Conservation (phyloP, 108 stramenopile species). For the Nannochloropsis granulata region DNA sequence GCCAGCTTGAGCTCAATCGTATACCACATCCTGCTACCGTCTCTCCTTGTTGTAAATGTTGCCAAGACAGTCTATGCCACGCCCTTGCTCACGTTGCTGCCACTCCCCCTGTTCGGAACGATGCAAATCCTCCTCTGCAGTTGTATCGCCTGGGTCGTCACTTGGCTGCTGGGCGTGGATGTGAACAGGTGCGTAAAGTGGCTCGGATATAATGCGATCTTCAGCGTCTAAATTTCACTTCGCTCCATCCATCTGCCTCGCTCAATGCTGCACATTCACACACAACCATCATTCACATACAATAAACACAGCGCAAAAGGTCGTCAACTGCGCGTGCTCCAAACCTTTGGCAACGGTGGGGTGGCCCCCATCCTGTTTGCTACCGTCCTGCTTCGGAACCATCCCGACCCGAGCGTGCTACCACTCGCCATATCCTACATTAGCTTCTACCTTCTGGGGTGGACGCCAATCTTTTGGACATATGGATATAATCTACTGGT, state of each 20-base stretch:
- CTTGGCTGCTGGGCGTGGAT: background rate
- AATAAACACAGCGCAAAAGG: background rate
- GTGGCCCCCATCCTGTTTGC: slow-evolving; percentile 17
- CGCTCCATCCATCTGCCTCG: too few relatives aligned
- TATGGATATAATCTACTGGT: slow-evolving; percentile 6
- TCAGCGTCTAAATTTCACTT: background rate
- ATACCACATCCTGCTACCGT: slow-evolving; percentile 22
- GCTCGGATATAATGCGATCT: background rate
- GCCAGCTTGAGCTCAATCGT: slow-evolving; percentile 3
- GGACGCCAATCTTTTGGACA: slow-evolving; percentile 27
- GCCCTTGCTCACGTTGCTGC: slow-evolving; percentile 14
- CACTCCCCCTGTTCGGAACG: slow-evolving; percentile 18
- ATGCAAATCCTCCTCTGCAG: slow-evolving; percentile 5
- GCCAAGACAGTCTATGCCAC: slow-evolving; percentile 21
- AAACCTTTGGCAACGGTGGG: slow-evolving; percentile 14
- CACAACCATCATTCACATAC: background rate
- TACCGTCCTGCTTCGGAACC: slow-evolving; percentile 15
- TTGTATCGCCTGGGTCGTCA: background rate
- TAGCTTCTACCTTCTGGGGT: slow-evolving; percentile 25
- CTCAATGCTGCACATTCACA: too few relatives aligned
- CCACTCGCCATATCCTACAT: slow-evolving; percentile 14
- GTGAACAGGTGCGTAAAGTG: background rate
- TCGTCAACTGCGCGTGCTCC: background rate
- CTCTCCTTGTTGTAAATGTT: slow-evolving; percentile 25
- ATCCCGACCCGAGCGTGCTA: slow-evolving; percentile 16